phyloP scores from a whole-genome alignment of 257 asterid genomes.

The Lithospermum erythrorhizon region DNA sequence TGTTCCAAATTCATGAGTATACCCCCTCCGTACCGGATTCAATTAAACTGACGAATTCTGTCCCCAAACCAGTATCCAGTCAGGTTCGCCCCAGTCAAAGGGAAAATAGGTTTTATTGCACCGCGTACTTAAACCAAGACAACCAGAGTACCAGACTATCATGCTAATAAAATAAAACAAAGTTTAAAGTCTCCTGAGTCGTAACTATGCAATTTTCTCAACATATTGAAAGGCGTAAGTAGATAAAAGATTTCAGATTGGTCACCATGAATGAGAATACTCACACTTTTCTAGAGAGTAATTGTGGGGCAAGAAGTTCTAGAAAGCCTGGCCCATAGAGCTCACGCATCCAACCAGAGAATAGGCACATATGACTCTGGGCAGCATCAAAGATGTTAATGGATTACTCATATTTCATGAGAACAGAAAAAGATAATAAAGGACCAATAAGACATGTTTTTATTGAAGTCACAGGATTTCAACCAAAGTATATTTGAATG shows the following conservation, averaged over 20 bases:
- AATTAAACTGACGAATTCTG: too few relatives aligned
- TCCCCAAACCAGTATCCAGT: too few relatives aligned
- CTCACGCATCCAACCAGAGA: conserved; percentile 87
- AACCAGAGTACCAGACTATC: too few relatives aligned
- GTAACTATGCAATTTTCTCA: not conserved
- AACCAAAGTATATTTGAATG: not conserved
- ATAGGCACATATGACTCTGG: conserved; percentile 68
- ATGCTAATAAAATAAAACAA: too few relatives aligned
- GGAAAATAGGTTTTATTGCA: too few relatives aligned
- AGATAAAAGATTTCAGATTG: not conserved
- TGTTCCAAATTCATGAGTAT: too few relatives aligned
- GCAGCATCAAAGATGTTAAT: conserved; percentile 14
- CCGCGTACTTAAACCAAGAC: too few relatives aligned
- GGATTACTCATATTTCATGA: not conserved
- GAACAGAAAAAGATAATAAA: not conserved
- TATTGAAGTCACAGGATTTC: not conserved
- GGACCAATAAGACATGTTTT: not conserved
- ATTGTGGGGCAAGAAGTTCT: conserved; percentile 69
- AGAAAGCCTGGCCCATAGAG: conserved; percentile 83
- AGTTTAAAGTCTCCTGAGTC: not conserved
- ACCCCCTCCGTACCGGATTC: too few relatives aligned
- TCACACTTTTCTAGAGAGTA: conserved; percentile 85
- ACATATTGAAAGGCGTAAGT: not conserved
- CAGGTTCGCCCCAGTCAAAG: too few relatives aligned
- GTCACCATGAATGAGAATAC: conserved; percentile 19